A percentile compares a stretch with the other conserved stretches of the same genome.
Evolutionary conservation across 768 basidiomycete genomes (phyloP).

Genomic region (Daedaleopsis nitida): DNA sequence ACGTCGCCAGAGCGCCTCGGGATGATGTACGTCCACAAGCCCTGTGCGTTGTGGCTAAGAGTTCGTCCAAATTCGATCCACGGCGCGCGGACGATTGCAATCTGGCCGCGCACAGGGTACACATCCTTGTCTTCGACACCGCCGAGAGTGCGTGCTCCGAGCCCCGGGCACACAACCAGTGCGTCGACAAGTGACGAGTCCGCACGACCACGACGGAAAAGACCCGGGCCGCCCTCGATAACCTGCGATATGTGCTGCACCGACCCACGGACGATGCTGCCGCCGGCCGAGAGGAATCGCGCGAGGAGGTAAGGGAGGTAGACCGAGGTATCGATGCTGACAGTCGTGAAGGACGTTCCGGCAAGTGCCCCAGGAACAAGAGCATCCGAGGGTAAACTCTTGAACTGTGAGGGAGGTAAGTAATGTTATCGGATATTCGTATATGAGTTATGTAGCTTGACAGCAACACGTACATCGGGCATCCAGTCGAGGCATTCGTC

Average conservation of each 20-base stretch:
- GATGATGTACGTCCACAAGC: constrained; percentile 63
- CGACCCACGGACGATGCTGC: constrained; percentile 55
- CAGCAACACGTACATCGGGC: constrained; percentile 33
- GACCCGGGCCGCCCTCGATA: constrained; percentile 53
- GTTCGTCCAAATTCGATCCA: constrained; percentile 57
- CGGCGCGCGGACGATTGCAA: constrained; percentile 46
- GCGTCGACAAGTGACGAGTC: constrained; percentile 41
- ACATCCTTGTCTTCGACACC: constrained; percentile 52
- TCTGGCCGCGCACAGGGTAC: constrained; percentile 51
- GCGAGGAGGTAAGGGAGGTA: constrained; percentile 67
- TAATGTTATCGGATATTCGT: too few species aligned
- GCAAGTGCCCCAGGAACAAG: constrained; percentile 43
- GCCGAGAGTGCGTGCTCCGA: constrained; percentile 56
- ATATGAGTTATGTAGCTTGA: neutral
- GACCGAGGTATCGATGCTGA: constrained; percentile 65
- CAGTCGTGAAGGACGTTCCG: constrained; percentile 63
- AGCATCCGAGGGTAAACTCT: constrained; percentile 40
- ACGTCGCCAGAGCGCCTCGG: constrained; percentile 60
- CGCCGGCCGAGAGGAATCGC: constrained; percentile 63
- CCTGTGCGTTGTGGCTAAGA: constrained; percentile 39
- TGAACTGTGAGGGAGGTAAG: constrained; percentile 36
- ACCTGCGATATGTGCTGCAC: constrained; percentile 74
- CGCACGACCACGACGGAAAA: constrained; percentile 21
- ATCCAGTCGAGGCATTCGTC: constrained; percentile 36
- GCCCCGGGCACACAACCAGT: constrained; percentile 69